Evolutionary conservation across 306 rosid genomes (phyloP), one percentile per base, ranked within the genome.

Genomic region (Vigna trinervia): DNA sequence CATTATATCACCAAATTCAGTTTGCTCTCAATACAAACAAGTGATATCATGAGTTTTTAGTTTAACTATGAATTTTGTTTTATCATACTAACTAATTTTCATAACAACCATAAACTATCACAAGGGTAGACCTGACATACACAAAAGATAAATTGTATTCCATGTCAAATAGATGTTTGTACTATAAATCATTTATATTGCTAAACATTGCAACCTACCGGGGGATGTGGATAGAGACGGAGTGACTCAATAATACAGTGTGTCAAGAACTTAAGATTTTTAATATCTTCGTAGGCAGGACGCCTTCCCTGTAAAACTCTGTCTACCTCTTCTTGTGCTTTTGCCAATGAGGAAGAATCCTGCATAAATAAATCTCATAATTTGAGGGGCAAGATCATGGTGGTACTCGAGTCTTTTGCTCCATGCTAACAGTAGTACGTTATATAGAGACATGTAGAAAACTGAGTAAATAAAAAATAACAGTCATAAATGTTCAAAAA

Each of bases 221-320:
- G 99, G 65, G 99, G 97, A 84, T 95, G 97, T 68, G 97, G 97
- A 82, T 89, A 90, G 60, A 95, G 97, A 5, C 96, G 95, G 81
- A 90, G 80, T 19, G 97, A 95, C 87, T 95, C 99, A 0, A 77
- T 87, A 79, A 92, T 88, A 84, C 97, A 95, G 58, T 87, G 89
- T 8, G 91, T 92, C 88, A 92, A 79, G 83, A 83, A 95, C 88
- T 90, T 95, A 2, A 95, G 93, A 61, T 88, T 75, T 87, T 90
- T 95, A 14, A 87, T 88, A 76, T 92, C 97, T 70, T 95, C 97
- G 69, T 80, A 92, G 66, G 96, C 39, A 60, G 99, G 97, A 75
- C 80, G 78, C 67, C 87, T 80, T 83, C 97, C 97, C 22, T 87
- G 96, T 78, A 95, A 85, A 77, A 92, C 93, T 82, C 78, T 80